Base-by-base conservation (phyloP, 441 rosid species). In the Pelargonium citronellum region DNA sequence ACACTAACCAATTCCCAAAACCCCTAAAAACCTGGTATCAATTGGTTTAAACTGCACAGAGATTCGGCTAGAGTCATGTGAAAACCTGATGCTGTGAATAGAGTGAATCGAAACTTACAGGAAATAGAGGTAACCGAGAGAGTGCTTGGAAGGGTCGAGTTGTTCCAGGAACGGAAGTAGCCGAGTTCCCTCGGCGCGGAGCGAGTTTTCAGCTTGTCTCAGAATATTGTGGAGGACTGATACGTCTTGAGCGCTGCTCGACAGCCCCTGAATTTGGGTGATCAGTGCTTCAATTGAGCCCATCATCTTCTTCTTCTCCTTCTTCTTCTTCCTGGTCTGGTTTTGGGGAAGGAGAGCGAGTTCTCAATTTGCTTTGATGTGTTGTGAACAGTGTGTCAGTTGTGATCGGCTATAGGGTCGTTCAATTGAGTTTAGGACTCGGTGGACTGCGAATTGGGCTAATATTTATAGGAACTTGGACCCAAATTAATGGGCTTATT, bases 71-170 rank as follows among this genome's bases (percentile, higher is more conserved):
- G 27, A 57, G 62, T 57, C 4, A 8, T 57, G 12, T 7, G 22
- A 8, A 57, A 57, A 57, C 27, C 62, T 57, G 3, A 6, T 57
- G 12, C 17, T 57, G 24, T 8, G 62, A 47, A 47, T 47, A 22
- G 62, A 57, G 22, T 2, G 62, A 57, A 16, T 17, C 62, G 78
- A 11, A 61, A 80, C 82, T 76, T 79, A 94, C 99, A 94, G 84
- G 75, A 94, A 17, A 80, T 78, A 91, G 70, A 95, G 88, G 81
- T 89, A 95, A 69, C 99, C 98, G 67, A 95, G 95, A 72, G 99
- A 92, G 75, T 95, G 98, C 58, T 77, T 73, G 66, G 87, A 67
- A 5, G 97, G 93, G 75, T 95, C 98, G 66, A 95, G 97, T 75
- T 88, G 90, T 46, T 87, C 88, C 71, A 95, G 96, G 74, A 74